Conservation (phyloP, 768 basidiomycete species). For the Phylloporus arenicola region DNA sequence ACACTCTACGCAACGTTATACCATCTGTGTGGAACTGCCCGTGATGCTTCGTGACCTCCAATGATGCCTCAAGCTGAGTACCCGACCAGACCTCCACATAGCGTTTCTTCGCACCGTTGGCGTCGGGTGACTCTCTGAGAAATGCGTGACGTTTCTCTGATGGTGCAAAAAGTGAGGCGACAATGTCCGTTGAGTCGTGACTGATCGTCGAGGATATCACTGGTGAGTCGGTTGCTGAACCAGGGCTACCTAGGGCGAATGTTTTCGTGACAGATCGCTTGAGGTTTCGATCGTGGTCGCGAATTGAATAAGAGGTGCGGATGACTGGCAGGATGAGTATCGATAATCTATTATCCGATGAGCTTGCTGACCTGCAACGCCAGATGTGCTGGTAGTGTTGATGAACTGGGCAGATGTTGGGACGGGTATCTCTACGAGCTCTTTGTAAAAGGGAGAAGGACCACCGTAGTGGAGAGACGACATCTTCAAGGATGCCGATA, state of each 20-base stretch:
- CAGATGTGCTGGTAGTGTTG: slow-evolving; percentile 11
- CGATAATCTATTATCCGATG: neutral
- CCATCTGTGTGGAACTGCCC: slow-evolving; percentile 62
- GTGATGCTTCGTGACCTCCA: slow-evolving; percentile 56
- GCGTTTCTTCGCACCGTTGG: slow-evolving; percentile 35
- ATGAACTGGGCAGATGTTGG: slow-evolving; percentile 34
- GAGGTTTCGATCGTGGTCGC: slow-evolving; percentile 47
- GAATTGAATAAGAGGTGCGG: slow-evolving; percentile 41
- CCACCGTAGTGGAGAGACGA: slow-evolving; percentile 18
- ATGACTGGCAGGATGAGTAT: slow-evolving; percentile 27
- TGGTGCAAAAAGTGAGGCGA: slow-evolving; percentile 41
- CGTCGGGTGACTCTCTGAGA: slow-evolving; percentile 35
- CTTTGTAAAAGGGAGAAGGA: slow-evolving; percentile 26
- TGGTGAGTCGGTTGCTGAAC: slow-evolving; percentile 5
- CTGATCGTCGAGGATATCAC: slow-evolving; percentile 11
- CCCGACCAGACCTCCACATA: slow-evolving; percentile 58
- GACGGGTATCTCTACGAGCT: slow-evolving; percentile 38
- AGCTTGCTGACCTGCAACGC: slow-evolving; percentile 12
- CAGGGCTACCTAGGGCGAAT: slow-evolving; percentile 23
- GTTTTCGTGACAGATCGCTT: slow-evolving; percentile 43
- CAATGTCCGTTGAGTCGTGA: slow-evolving; percentile 31
- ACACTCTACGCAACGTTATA: slow-evolving; percentile 12
- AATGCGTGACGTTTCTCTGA: slow-evolving; percentile 39
- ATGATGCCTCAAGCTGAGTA: slow-evolving; percentile 37
- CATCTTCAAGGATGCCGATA: slow-evolving; percentile 8